Evolutionary conservation across 805 yeast genomes (phyloP), one percentile per base, ranked within the genome.

Genomic region (Candida koratica): DNA sequence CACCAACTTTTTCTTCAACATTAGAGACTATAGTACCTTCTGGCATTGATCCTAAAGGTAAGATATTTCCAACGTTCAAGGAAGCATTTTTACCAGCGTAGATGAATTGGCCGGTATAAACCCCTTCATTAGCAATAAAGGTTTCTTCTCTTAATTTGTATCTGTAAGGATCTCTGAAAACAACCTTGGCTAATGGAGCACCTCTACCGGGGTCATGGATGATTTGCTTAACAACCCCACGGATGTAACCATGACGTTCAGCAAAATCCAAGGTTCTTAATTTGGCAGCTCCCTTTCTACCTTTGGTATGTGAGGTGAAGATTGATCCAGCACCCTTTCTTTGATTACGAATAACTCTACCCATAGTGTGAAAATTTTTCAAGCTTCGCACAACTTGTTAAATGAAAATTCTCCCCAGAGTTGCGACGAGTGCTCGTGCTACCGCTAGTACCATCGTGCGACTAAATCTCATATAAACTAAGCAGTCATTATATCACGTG

Each of bases 311-410:
- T 65, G 98, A 82, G 71, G 95, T 84, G 88, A 93, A 93, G 82
- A 93, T 88, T 66, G 97, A 90, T 71, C 98, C 97, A 75, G 96
- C 96, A 84, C 97, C 97, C 81, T 93, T 93, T 88, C 99, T 89
- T 84, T 93, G 99, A 84, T 93, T 93, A 80, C 98, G 95, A 81
- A 93, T 93, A 77, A 93, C 99, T 84, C 97, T 87, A 85, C 96
- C 96, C 23, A 20, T 20, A 97, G 96, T 89, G 10, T 20, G 23
- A 20, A 20, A 20, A 20, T 20, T 20, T 20, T 20, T 20, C 23
- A 20, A 20, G 7, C 23, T 17, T 28, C 17, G 10, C 32, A 16
- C 32, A 28, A n/a, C n/a, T n/a, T n/a, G n/a, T n/a, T n/a, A n/a
- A n/a, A n/a, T n/a, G n/a, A n/a, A n/a, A n/a, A n/a, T n/a, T n/a